phyloP scores from a whole-genome alignment of 2,329 filamentous ascomycete species.

The Pseudocercospora pini-densiflorae region DNA sequence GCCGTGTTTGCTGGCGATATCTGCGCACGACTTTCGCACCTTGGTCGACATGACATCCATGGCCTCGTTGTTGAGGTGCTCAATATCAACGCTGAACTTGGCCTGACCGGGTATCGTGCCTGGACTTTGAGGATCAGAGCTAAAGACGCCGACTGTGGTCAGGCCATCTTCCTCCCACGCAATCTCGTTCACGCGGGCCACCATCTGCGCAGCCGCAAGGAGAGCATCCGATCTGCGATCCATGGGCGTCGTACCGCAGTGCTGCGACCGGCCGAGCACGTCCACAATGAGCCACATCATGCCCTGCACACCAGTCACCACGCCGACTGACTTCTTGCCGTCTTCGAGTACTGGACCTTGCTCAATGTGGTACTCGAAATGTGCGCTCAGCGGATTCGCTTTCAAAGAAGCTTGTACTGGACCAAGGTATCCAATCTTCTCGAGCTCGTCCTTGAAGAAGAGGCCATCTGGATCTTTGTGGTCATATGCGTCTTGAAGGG shows the following conservation, averaged over 20 bases:
- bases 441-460: conserved; percentile 29
- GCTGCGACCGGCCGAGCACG: conserved; percentile 41
- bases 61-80: conserved; percentile 6
- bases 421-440: conserved; percentile 40
- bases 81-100: conserved; percentile 12
- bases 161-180: conserved; percentile 7
- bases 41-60: not conserved
- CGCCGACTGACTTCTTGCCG: conserved; percentile 23
- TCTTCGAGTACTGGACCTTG: conserved; percentile 27
- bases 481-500: conserved; percentile 36
- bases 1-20: not conserved
- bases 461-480: conserved; percentile 29
- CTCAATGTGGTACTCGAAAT: conserved; percentile 35
- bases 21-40: not conserved
- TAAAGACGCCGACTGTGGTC: conserved; percentile 13
- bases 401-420: conserved; percentile 22
- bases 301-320: conserved; percentile 31
- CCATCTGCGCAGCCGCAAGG: conserved; percentile 26
- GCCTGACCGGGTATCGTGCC: conserved; percentile 8
- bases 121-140: conserved; percentile 11
- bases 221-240: conserved; percentile 28
- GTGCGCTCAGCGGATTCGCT: conserved; percentile 28
- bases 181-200: conserved; percentile 10
- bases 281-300: conserved; percentile 38
- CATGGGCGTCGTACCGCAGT: conserved; percentile 39